phyloP scores from a whole-genome alignment of 345 rosid species.

The Ricinus communis region DNA sequence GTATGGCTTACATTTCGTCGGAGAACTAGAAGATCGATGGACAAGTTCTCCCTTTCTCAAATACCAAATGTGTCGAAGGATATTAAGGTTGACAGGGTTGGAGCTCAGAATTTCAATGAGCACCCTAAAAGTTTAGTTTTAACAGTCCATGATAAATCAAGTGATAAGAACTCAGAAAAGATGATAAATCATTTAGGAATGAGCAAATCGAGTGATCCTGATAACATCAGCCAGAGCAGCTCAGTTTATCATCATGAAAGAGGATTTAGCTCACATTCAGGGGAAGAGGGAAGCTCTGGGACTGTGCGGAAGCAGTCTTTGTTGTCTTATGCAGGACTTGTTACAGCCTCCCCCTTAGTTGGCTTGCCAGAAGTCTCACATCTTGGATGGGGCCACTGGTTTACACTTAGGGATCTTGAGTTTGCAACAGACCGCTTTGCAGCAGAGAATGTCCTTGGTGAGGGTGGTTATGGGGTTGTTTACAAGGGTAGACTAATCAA shows the following conservation, averaged over 20 bases:
- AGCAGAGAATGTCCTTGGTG: slow-evolving; percentile 82
- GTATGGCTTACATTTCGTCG: slow-evolving; percentile 75
- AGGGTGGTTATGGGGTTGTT: slow-evolving; percentile 98
- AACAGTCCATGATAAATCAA: slow-evolving; percentile 52
- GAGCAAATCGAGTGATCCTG: slow-evolving; percentile 80
- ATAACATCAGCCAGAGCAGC: slow-evolving; percentile 76
- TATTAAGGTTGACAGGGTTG: slow-evolving; percentile 79
- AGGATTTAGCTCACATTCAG: slow-evolving; percentile 71
- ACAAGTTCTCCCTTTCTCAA: slow-evolving; percentile 52
- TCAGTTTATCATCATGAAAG: slow-evolving; percentile 66
- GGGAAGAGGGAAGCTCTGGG: slow-evolving; percentile 89
- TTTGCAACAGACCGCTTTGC: slow-evolving; percentile 76
- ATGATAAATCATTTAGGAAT: slow-evolving; percentile 52
- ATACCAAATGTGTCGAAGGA: slow-evolving; percentile 85
- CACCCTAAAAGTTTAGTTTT: slow-evolving; percentile 49
- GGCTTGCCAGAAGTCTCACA: slow-evolving; percentile 93
- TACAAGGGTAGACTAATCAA: slow-evolving; percentile 79
- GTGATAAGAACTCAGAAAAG: slow-evolving; percentile 51
- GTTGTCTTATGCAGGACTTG: slow-evolving; percentile 52
- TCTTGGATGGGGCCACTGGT: slow-evolving; percentile 99
- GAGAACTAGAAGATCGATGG: slow-evolving; percentile 55
- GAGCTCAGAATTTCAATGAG: slow-evolving; percentile 45
- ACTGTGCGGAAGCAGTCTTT: slow-evolving; percentile 47
- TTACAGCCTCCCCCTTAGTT: slow-evolving; percentile 81
- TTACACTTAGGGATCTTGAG: slow-evolving; percentile 95